These are phyloP conservation scores for Schwanniomyces etchellsii DNA, from an alignment of 1,139 yeast species.

Conservation along the genomic window DNA sequence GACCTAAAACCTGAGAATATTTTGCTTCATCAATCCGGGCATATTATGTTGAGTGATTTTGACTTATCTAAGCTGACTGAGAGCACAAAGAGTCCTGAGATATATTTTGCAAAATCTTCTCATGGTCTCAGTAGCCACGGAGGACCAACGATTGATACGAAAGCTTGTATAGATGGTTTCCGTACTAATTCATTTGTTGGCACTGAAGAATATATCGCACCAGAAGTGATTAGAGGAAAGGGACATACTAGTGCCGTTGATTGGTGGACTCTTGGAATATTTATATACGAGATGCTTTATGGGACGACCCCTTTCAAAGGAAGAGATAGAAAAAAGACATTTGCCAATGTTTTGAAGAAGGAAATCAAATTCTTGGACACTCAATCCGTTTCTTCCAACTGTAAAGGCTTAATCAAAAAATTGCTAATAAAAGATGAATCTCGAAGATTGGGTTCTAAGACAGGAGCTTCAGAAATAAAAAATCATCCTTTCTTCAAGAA, in stretches of 20 bases:
- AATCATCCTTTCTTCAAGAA: conserved; percentile 85
- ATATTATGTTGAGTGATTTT: conserved; percentile 95
- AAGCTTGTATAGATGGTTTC: conserved; percentile 91
- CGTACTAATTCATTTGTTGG: conserved; percentile 97
- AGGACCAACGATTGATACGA: conserved; percentile 66
- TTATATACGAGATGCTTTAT: conserved; percentile 87
- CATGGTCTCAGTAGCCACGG: conserved; percentile 15
- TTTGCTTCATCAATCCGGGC: conserved; percentile 89
- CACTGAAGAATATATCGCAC: conserved; percentile 96
- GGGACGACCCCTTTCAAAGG: conserved; percentile 98
- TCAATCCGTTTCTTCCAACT: conserved; percentile 57
- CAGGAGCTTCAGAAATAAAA: conserved; percentile 93
- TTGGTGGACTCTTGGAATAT: conserved; percentile 98
- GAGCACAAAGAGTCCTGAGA: conserved; percentile 54
- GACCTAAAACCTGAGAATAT: conserved; percentile 96
- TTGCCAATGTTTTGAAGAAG: conserved; percentile 76
- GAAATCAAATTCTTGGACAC: conserved; percentile 71
- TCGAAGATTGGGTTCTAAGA: conserved; percentile 81
- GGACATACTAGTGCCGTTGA: conserved; percentile 98
- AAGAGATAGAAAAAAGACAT: conserved; percentile 77
- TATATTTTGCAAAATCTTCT: conserved; percentile 25
- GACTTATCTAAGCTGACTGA: conserved; percentile 90
- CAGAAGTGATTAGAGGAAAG: conserved; percentile 93
- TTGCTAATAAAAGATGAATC: conserved; percentile 82
- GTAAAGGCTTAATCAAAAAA: conserved; percentile 76